These are phyloP conservation scores for Artemisia tridentata DNA, from an alignment of 129 eudicot genomes.

Conservation along the genomic window DNA sequence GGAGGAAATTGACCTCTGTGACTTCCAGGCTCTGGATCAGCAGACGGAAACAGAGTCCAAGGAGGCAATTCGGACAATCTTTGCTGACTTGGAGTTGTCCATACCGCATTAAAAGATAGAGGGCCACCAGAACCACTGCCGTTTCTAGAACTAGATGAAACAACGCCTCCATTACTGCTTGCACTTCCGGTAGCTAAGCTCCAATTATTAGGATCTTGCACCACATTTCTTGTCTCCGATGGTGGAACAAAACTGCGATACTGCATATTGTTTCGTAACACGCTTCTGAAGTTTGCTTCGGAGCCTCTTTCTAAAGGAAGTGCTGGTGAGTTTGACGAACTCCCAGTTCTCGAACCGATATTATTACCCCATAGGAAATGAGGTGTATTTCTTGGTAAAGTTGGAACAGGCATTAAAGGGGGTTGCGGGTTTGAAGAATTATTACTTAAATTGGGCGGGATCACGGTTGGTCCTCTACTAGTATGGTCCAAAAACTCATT, in stretches of 20 bases:
- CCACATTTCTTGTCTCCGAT: constrained; percentile 40
- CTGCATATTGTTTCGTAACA: constrained; percentile 42
- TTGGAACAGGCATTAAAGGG: constrained; percentile 34
- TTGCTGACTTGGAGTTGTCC: constrained; percentile 49
- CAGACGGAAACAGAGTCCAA: constrained; percentile 55
- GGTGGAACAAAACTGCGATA: constrained; percentile 43
- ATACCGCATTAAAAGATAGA: constrained; percentile 31
- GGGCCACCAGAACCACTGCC: constrained; percentile 25
- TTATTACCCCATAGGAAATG: constrained; percentile 48
- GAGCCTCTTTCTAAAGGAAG: constrained; percentile 44
- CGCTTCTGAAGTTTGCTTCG: constrained; percentile 45
- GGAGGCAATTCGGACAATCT: constrained; percentile 44
- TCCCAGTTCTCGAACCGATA: constrained; percentile 39
- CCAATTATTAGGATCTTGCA: constrained; percentile 60
- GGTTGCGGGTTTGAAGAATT: constrained; percentile 37
- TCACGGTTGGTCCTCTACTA: constrained; percentile 28
- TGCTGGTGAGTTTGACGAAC: constrained; percentile 37
- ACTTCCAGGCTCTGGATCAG: constrained; percentile 54
- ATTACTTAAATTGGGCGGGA: constrained; percentile 25
- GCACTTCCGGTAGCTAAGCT: constrained; percentile 47
- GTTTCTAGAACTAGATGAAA: constrained; percentile 42
- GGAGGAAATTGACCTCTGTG: constrained; percentile 40
- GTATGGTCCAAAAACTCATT: constrained; percentile 45
- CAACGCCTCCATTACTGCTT: constrained; percentile 28
- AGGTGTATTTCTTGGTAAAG: constrained; percentile 38